A percentile compares a stretch with the other conserved stretches of the same genome.
phyloP scores from a whole-genome alignment of 140 eudicot species.

The Oenanthe javanica region DNA sequence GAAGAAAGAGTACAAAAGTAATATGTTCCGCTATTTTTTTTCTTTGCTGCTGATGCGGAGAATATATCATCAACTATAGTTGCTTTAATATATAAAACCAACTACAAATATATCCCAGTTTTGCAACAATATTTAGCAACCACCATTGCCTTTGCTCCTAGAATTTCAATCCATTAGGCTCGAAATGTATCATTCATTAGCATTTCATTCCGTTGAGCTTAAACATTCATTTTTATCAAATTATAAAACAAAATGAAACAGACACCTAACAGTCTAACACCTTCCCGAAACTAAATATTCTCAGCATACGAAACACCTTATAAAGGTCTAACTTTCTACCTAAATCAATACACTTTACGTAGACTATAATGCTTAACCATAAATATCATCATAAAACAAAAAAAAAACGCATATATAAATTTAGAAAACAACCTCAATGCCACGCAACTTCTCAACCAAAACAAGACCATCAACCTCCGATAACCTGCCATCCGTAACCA shows the following conservation, averaged over 20 bases:
- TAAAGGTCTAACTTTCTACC: too few species aligned
- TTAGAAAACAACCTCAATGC: neutral
- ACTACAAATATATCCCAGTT: neutral
- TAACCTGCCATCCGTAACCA: neutral
- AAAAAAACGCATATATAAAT: neutral
- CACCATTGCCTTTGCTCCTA: neutral
- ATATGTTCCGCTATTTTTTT: neutral
- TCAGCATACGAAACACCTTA: neutral
- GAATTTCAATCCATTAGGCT: neutral
- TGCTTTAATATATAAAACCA: neutral
- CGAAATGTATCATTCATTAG: neutral
- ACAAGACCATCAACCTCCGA: constrained; percentile 1
- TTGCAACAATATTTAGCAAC: neutral
- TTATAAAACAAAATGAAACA: neutral
- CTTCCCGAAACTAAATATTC: neutral
- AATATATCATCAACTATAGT: neutral
- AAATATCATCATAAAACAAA: neutral
- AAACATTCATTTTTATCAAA: neutral
- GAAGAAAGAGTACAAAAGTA: neutral
- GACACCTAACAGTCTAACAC: neutral
- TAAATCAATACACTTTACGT: neutral
- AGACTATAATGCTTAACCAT: neutral
- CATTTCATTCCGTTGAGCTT: neutral
- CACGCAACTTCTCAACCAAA: neutral
- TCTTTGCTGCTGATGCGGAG: neutral